Evolutionary conservation across 768 basidiomycete genomes (phyloP).

Genomic region (Russula sp.): DNA sequence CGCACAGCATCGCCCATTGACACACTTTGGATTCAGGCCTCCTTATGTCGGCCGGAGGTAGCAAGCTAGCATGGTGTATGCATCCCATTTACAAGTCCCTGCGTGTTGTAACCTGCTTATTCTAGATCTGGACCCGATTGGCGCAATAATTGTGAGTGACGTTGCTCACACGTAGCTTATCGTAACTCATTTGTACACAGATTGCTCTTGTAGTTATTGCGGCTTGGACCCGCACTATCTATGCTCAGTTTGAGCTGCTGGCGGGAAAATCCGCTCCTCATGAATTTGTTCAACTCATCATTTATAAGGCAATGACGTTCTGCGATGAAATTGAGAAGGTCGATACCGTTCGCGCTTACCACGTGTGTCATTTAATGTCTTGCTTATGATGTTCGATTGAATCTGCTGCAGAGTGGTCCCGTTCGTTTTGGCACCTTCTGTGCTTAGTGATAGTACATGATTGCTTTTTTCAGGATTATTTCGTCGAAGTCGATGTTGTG

Average conservation of each 20-base stretch:
- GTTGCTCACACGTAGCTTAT: background rate
- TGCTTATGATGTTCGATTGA: background rate
- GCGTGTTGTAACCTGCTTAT: background rate
- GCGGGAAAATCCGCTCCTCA: conserved; percentile 91
- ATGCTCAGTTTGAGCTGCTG: conserved; percentile 75
- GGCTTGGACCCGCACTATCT: conserved; percentile 72
- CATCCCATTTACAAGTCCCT: conserved; percentile 5
- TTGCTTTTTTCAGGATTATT: conserved; percentile 55
- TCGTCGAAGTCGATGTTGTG: conserved; percentile 94
- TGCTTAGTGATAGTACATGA: background rate
- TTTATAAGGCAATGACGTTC: conserved; percentile 91
- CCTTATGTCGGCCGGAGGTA: conserved; percentile 79
- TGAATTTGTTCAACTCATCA: conserved; percentile 84
- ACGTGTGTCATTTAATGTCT: conserved; percentile 43
- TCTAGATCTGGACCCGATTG: conserved; percentile 69
- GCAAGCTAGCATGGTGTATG: conserved; percentile 78
- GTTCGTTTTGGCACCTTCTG: conserved; percentile 34
- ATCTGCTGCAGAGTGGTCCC: conserved; percentile 55
- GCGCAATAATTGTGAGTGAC: conserved; percentile 60
- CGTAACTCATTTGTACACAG: conserved; percentile 35
- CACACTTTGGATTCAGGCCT: conserved; percentile 43
- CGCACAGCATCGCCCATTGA: background rate
- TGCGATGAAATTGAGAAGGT: conserved; percentile 78
- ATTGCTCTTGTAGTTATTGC: conserved; percentile 75
- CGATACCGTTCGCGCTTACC: conserved; percentile 91